Conservation (phyloP, 257 asterid genomes). For the Paraleonurus japonicus region DNA sequence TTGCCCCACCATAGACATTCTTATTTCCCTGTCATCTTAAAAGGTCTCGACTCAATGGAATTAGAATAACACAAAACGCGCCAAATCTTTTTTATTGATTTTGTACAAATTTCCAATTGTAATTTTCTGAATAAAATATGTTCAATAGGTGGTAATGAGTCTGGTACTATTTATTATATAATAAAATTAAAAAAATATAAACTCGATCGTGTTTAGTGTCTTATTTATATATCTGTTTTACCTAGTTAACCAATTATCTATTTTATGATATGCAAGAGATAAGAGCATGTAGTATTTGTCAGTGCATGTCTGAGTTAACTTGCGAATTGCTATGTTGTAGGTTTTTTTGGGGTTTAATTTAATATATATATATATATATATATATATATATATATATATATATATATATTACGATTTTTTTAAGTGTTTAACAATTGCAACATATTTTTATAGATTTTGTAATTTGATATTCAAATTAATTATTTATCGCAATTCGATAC, state of each 20-base stretch:
- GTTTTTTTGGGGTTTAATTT: background rate
- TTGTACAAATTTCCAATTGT: background rate
- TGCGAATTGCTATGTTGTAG: background rate
- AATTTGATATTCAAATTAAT: too few relatives aligned
- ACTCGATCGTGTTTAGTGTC: background rate
- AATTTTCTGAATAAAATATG: background rate
- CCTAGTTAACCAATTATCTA: background rate
- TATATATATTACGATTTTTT: too few relatives aligned
- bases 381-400: too few relatives aligned
- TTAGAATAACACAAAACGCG: conserved; percentile 21
- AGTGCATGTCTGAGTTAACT: conserved; percentile 3
- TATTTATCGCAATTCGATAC: too few relatives aligned
- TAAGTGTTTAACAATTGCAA: too few relatives aligned
- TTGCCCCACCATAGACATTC: background rate
- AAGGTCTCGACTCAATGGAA: conserved; percentile 17
- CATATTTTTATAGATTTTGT: too few relatives aligned
- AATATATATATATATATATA: too few relatives aligned
- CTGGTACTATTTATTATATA: background rate
- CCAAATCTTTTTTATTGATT: conserved; percentile 22
- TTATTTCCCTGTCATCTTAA: background rate
- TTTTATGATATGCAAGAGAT: too few relatives aligned
- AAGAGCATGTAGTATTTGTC: conserved; percentile 4
- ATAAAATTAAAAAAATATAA: background rate
- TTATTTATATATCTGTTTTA: background rate
- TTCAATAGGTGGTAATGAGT: background rate